Base-by-base conservation (phyloP, 1,284 basidiomycete genomes). In the Ceratobasidium sp. region DNA sequence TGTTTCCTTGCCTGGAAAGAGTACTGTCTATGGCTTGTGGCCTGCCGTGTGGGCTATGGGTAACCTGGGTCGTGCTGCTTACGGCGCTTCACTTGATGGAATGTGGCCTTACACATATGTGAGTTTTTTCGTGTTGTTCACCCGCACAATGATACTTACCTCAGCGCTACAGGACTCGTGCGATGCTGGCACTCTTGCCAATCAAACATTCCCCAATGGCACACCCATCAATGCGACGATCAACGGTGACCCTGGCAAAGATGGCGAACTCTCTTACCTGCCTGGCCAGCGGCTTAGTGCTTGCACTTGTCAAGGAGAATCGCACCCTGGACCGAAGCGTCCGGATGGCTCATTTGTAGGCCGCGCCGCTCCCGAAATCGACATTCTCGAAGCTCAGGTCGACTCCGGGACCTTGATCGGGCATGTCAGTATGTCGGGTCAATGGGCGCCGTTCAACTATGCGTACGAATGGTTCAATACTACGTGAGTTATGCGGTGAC, bases 391-490 rank as follows among this genome's bases (percentile, higher is more conserved):
- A 83, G 90, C 89, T 0, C 90, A 91, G 83, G 84, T 88, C 68
- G 85, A 88, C 78, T 80, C 83, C 18, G 80, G 76, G 26, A 77
- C 75, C 0, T 83, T 84, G 71, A 81, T 84, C 49, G 92, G 92
- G 66, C 85, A 92, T 81, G 93, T 92, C 1, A 96, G 95, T 2
- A 95, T 96, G 85, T 94, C 92, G 79, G 89, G 89, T 81, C 95
- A 97, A 85, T 85, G 89, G 63, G 95, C 94, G n/a, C 94, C 94
- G 13, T 97, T 92, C 85, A 92, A 95, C 85, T 88, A 89, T 80
- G 82, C 88, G 73, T 95, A 94, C 84, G 81, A 90, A 78, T 93
- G 90, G 82, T 86, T 88, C 82, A 89, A 91, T 82, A 86, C 87
- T 26, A 82, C 88, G 6, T 33, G 33, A 33, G 33, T 33, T 33